Conservation (phyloP, 768 basidiomycete genomes). For the Boletus sp. region DNA sequence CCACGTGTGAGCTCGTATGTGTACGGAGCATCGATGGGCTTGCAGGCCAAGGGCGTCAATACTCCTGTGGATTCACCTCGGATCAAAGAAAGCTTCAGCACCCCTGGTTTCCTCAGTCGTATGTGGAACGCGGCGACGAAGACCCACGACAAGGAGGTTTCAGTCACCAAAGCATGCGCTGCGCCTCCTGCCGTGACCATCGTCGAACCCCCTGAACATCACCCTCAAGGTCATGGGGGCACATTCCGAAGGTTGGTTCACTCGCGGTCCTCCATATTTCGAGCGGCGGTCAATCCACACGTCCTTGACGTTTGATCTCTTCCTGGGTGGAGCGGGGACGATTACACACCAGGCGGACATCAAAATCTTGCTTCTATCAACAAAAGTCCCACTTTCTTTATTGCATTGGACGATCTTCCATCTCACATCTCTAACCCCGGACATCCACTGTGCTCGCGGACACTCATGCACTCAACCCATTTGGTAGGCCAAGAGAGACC, state of each 20-base stretch:
- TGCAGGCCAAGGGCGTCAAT: constrained; percentile 11
- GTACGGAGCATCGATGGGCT: constrained; percentile 20
- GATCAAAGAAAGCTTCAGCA: constrained; percentile 38
- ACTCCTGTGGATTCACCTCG: constrained; percentile 20
- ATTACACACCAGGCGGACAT: constrained; percentile 16
- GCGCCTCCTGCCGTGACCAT: constrained; percentile 20
- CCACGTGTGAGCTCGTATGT: constrained; percentile 29
- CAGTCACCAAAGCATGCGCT: constrained; percentile 5
- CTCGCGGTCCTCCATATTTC: constrained; percentile 44
- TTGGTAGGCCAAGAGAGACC: neutral
- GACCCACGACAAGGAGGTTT: constrained; percentile 29
- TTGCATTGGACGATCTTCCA: constrained; percentile 17
- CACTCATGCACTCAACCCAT: constrained; percentile 13
- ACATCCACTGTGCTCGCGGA: constrained; percentile 21
- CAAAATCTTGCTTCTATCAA: constrained; percentile 23
- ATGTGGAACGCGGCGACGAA: constrained; percentile 70
- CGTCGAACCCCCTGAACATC: constrained; percentile 26
- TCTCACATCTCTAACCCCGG: constrained; percentile 29
- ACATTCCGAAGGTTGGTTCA: constrained; percentile 43
- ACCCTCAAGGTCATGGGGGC: constrained; percentile 28
- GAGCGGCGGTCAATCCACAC: constrained; percentile 26
- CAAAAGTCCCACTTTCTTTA: constrained; percentile 14
- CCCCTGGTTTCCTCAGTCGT: constrained; percentile 57
- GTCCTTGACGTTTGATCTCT: constrained; percentile 26
- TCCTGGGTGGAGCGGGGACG: constrained; percentile 7